These are phyloP conservation scores for Triangularia verruculosa DNA, from an alignment of 2,329 filamentous ascomycete species.

Conservation along the genomic window DNA sequence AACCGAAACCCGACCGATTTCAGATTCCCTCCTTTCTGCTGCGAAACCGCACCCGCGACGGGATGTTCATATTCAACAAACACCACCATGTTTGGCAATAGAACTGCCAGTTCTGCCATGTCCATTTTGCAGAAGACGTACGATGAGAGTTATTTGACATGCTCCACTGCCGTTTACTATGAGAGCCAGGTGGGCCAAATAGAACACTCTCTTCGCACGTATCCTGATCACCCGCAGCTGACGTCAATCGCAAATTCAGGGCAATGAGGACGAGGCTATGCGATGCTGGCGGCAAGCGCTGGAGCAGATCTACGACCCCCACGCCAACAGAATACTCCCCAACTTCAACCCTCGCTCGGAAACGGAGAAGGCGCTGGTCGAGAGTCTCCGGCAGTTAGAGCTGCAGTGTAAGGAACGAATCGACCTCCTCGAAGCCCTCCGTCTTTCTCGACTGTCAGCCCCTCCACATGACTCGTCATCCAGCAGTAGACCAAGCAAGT, in stretches of 20 bases:
- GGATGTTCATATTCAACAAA: slow-evolving; percentile 19
- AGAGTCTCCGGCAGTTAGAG: slow-evolving; percentile 79
- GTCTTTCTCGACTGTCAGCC: slow-evolving; percentile 54
- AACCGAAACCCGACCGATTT: neutral
- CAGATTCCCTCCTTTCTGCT: neutral
- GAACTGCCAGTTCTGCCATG: slow-evolving; percentile 40
- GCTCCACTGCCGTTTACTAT: slow-evolving; percentile 94
- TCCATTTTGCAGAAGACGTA: slow-evolving; percentile 93
- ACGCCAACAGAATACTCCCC: slow-evolving; percentile 69
- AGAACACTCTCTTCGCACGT: neutral
- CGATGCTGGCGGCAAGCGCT: slow-evolving; percentile 87
- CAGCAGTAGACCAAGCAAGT: slow-evolving; percentile 21
- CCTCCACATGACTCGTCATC: slow-evolving; percentile 29
- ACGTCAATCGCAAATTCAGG: slow-evolving; percentile 39
- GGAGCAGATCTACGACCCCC: slow-evolving; percentile 83
- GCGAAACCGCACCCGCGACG: slow-evolving; percentile 6
- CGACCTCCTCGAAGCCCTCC: slow-evolving; percentile 78
- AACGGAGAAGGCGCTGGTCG: slow-evolving; percentile 77
- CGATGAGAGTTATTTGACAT: slow-evolving; percentile 92
- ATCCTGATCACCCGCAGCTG: slow-evolving; percentile 3
- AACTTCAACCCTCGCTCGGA: slow-evolving; percentile 71
- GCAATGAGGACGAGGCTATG: slow-evolving; percentile 86
- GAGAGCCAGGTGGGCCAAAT: slow-evolving; percentile 69
- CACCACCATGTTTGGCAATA: slow-evolving; percentile 52
- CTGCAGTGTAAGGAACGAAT: slow-evolving; percentile 91